A percentile compares a stretch with the other conserved stretches of the same genome.
Conservation (phyloP, 352 stramenopile species). For the Globisporangium iwayamae region DNA sequence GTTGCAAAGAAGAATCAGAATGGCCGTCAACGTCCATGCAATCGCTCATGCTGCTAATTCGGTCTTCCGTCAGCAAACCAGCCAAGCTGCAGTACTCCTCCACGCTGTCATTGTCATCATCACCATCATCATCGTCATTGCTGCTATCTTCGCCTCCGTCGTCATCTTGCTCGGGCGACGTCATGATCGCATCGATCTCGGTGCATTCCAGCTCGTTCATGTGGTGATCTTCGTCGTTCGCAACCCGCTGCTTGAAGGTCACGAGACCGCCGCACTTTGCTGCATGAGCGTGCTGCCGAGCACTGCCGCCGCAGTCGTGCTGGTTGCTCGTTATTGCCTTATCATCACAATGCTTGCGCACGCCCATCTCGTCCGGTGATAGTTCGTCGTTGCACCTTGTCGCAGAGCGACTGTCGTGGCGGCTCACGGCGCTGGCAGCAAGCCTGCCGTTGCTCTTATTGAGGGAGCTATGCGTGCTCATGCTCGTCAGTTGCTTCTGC, state of each 20-base stretch:
- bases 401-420: neutral
- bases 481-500: neutral
- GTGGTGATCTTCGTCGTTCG: neutral
- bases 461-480: neutral
- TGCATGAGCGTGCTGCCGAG: neutral
- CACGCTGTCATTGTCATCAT: neutral
- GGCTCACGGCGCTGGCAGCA: neutral
- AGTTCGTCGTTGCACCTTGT: neutral
- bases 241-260: neutral
- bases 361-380: neutral
- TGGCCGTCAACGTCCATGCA: constrained; percentile 6
- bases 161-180: neutral
- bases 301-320: neutral
- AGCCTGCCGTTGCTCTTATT: neutral
- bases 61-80: constrained; percentile 1
- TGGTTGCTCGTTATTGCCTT: neutral
- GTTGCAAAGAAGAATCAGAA: neutral
- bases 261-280: neutral
- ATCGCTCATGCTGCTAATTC: neutral
- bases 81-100: constrained; percentile 3
- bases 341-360: neutral
- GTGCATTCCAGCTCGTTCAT: constrained; percentile 3
- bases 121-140: neutral
- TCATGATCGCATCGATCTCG: constrained; percentile 6
- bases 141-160: neutral